Percentiles rank a stretch among this genome's conserved stretches.
phyloP scores from a whole-genome alignment of 2,329 filamentous ascomycete genomes.

The Cordyceps fumosorosea region DNA sequence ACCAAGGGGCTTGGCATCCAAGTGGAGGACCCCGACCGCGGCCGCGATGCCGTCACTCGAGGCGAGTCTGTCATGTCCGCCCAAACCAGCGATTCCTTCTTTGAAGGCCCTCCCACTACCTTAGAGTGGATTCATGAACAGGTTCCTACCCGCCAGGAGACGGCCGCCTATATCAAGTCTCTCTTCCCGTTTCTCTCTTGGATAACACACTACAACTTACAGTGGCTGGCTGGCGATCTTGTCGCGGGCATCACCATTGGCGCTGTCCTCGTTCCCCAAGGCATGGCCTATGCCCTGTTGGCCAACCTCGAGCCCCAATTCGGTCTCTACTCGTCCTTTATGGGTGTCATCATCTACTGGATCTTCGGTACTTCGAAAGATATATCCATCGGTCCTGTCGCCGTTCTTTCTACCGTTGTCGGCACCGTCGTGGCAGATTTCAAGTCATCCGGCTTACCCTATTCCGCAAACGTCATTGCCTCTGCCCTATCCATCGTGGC shows the following conservation, averaged over 20 bases:
- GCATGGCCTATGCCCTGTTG: slow-evolving; percentile 89
- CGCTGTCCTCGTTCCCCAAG: slow-evolving; percentile 81
- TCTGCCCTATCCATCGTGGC: slow-evolving; percentile 71
- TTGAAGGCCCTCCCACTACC: slow-evolving; percentile 74
- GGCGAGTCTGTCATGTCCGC: slow-evolving; percentile 76
- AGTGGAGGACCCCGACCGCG: slow-evolving; percentile 49
- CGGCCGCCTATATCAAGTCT: slow-evolving; percentile 56
- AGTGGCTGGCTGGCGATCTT: slow-evolving; percentile 85
- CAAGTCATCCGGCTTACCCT: slow-evolving; percentile 45
- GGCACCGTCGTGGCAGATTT: slow-evolving; percentile 72
- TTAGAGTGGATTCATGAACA: slow-evolving; percentile 64
- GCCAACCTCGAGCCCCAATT: slow-evolving; percentile 76
- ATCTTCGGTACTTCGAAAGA: slow-evolving; percentile 78
- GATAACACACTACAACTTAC: slow-evolving; percentile 80
- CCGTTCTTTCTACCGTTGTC: slow-evolving; percentile 87
- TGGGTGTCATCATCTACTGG: slow-evolving; percentile 71
- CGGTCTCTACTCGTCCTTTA: slow-evolving; percentile 78
- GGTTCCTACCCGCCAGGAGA: slow-evolving; percentile 49
- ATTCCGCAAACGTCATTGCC: slow-evolving; percentile 62
- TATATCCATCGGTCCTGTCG: slow-evolving; percentile 94
- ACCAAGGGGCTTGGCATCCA: slow-evolving; percentile 82
- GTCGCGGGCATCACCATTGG: slow-evolving; percentile 64
- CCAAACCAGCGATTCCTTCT: slow-evolving; percentile 67
- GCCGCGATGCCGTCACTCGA: slow-evolving; percentile 52
- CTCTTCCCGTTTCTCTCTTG: slow-evolving; percentile 88